phyloP scores from a whole-genome alignment of 1,284 basidiomycete genomes.

The Cutaneotrichosporon mucoides region DNA sequence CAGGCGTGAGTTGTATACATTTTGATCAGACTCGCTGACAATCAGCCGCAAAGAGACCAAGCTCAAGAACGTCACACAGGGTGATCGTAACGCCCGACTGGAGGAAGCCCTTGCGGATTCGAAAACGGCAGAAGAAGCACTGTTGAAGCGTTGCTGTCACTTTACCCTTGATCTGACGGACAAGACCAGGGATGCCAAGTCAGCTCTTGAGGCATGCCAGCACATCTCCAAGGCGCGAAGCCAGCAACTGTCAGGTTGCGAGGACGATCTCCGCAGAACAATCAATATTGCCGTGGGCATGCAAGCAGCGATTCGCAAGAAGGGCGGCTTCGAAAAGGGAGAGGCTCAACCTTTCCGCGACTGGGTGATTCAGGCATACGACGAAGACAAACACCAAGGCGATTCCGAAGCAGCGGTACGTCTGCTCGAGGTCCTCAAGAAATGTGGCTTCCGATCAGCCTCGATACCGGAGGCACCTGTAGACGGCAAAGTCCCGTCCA shows the following conservation, averaged over 20 bases:
- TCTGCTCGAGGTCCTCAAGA: constrained; percentile 51
- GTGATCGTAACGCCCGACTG: constrained; percentile 83
- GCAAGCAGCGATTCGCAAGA: constrained; percentile 38
- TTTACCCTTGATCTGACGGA: constrained; percentile 69
- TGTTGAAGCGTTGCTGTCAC: constrained; percentile 88
- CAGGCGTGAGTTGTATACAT: constrained; percentile 34
- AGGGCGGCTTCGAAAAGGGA: constrained; percentile 23
- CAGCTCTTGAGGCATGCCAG: constrained; percentile 82
- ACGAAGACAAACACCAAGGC: constrained; percentile 55
- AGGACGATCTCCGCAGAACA: constrained; percentile 63
- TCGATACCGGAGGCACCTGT: constrained; percentile 35
- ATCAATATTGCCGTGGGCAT: constrained; percentile 62
- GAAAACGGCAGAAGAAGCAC: constrained; percentile 83
- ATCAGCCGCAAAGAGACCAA: constrained; percentile 73
- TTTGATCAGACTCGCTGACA: neutral
- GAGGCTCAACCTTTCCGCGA: constrained; percentile 40
- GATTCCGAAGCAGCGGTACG: constrained; percentile 54
- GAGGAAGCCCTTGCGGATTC: constrained; percentile 83
- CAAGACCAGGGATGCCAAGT: constrained; percentile 53
- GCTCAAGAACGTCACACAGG: constrained; percentile 49
- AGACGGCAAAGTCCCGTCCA: constrained; percentile 34
- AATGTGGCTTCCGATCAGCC: constrained; percentile 28
- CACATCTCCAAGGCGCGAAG: constrained; percentile 79
- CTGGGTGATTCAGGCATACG: constrained; percentile 33
- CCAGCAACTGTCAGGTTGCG: constrained; percentile 73